Evolutionary conservation across 805 yeast species (phyloP).

Genomic region (Starmerella gropengiesseri): DNA sequence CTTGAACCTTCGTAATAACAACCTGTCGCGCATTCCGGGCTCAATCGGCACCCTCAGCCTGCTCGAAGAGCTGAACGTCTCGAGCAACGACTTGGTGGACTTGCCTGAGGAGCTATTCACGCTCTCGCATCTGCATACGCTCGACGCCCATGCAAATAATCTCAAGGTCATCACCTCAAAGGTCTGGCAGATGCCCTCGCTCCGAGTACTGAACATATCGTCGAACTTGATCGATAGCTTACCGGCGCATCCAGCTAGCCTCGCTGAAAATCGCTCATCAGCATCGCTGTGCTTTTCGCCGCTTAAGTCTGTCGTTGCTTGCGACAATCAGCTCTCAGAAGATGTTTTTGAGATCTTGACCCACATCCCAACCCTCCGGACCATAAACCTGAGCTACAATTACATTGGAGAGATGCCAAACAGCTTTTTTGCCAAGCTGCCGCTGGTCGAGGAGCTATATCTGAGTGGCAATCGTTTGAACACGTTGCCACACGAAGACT

Average conservation of each 20-base stretch:
- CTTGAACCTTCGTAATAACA: constrained; percentile 69
- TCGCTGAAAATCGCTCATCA: not conserved
- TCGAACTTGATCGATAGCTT: constrained; percentile 22
- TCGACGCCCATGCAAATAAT: constrained; percentile 80
- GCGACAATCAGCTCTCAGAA: constrained; percentile 77
- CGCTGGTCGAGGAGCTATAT: constrained; percentile 51
- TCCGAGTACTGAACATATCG: constrained; percentile 25
- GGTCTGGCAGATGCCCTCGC: constrained; percentile 46
- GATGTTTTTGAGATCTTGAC: constrained; percentile 61
- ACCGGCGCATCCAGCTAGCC: constrained; percentile 8
- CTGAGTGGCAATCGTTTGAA: constrained; percentile 75
- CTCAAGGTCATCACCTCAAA: constrained; percentile 56
- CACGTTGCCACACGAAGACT: constrained; percentile 75
- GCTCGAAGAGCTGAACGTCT: constrained; percentile 56
- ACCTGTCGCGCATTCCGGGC: constrained; percentile 62
- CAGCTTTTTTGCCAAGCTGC: constrained; percentile 52
- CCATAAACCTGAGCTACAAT: constrained; percentile 73
- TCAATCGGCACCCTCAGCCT: constrained; percentile 50
- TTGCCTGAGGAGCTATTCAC: constrained; percentile 58
- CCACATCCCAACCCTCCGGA: constrained; percentile 44
- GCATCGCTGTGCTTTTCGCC: not conserved
- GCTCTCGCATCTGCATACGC: constrained; percentile 46
- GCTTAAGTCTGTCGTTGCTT: constrained; percentile 40
- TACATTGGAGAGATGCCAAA: constrained; percentile 70
- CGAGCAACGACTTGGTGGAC: constrained; percentile 60